Evolutionary conservation across 2,329 filamentous ascomycete genomes (phyloP), one percentile per base, ranked within the genome.

Genomic region (Botryotinia globosa): DNA sequence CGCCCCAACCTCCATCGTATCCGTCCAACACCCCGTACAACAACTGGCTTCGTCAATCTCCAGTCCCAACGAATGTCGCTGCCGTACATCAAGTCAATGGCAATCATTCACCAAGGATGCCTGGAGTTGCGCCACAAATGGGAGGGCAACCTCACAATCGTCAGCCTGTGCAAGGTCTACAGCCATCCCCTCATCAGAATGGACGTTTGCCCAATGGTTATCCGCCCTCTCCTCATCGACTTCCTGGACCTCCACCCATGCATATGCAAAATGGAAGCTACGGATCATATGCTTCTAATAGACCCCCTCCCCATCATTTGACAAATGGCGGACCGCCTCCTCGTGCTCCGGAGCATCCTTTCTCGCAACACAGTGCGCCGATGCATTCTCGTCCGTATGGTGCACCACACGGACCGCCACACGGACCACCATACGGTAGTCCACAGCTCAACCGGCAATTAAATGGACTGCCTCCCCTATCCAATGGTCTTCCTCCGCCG

Each of bases 11-110:
- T 74, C 80, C 83, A 45, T 82, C 82, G 72, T 81, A 83, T 10
- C 81, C 84, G 9, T 78, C 82, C 6, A 77, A 77, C 51, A 76
- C 78, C 65, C 76, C 82, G 59, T 86, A 83, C 77, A 80, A 79
- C 63, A 86, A 86, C 73, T 89, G 88, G 85, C 84, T 85, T 71
- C 85, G 85, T 32, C 83, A 84, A 22, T 81, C 85, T 32, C 84
- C 85, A 48, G 85, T 85, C 69, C 85, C 86, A 74, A 83, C 84
- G 59, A 70, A 64, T 56, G 72, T 73, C 54, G 83, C 87, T 5
- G 81, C 84, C 51, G 79, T 84, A 42, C 84, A 85, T 70, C 84
- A 87, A 59, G 77, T 87, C 63, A 89, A 88, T 77, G 85, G 86
- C 51, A 76, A 75, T 64, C 79, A 76, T 54, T 78, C 79, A 12